phyloP scores from a whole-genome alignment of 2,329 filamentous ascomycete species.

The Cladophialophora chaetospira region DNA sequence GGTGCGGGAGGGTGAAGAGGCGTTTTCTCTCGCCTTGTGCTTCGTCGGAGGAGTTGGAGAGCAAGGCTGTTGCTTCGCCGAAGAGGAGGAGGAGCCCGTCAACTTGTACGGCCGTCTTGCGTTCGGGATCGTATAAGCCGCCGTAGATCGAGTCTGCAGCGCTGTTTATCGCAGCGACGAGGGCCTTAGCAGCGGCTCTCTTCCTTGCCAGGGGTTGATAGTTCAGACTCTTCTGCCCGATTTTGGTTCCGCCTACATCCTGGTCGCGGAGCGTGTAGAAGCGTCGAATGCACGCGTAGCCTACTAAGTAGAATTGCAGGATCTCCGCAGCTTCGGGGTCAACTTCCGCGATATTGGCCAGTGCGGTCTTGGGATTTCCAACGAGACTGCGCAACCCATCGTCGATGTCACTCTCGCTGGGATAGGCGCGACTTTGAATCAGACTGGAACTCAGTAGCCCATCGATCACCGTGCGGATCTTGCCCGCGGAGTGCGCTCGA shows the following conservation, averaged over 20 bases:
- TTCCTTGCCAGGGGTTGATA: slow-evolving; percentile 59
- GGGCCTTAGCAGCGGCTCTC: slow-evolving; percentile 69
- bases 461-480: slow-evolving; percentile 83
- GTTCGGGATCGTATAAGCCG: slow-evolving; percentile 78
- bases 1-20: slow-evolving; percentile 69
- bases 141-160: slow-evolving; percentile 89
- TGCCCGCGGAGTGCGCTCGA: slow-evolving; percentile 73
- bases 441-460: slow-evolving; percentile 85
- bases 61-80: slow-evolving; percentile 79
- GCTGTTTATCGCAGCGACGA: slow-evolving; percentile 81
- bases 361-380: slow-evolving; percentile 68
- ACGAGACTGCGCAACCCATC: slow-evolving; percentile 70
- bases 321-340: slow-evolving; percentile 82
- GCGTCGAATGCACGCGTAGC: slow-evolving; percentile 85
- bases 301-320: slow-evolving; percentile 81
- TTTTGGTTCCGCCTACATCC: slow-evolving; percentile 42
- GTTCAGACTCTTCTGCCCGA: slow-evolving; percentile 28
- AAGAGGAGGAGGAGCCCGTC: slow-evolving; percentile 83
- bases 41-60: slow-evolving; percentile 47
- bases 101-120: slow-evolving; percentile 81
- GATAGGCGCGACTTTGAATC: slow-evolving; percentile 79
- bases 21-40: background rate
- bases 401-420: slow-evolving; percentile 71
- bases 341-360: slow-evolving; percentile 70
- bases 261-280: slow-evolving; percentile 89